A percentile compares a stretch with the other conserved stretches of the same genome.
Conservation (phyloP, 345 rosid species). For the Gossypium turneri region DNA sequence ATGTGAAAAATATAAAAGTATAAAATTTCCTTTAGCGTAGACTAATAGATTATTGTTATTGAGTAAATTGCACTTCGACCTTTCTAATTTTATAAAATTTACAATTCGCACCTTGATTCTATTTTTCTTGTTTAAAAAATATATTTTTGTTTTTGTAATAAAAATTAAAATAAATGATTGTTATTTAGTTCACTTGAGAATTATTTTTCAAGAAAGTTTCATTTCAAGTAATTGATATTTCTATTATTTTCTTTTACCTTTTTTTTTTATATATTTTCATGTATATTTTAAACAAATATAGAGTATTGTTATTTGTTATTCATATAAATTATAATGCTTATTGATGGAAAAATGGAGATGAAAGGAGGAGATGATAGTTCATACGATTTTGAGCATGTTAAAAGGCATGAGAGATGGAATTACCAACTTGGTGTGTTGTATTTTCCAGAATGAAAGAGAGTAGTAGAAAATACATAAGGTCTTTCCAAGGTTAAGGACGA, state of each 20-base stretch:
- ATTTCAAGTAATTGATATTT: neutral
- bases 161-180: too few relatives aligned
- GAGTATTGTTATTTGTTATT: neutral
- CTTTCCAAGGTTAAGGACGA: too few relatives aligned
- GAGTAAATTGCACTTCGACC: neutral
- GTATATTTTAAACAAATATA: neutral
- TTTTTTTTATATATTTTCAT: too few relatives aligned
- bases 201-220: neutral
- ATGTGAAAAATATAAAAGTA: neutral
- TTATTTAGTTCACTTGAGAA: neutral
- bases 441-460: too few relatives aligned
- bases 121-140: neutral
- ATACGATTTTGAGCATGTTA: too few relatives aligned
- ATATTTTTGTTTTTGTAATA: neutral
- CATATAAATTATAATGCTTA: neutral
- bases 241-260: neutral
- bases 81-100: neutral
- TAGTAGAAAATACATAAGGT: too few relatives aligned
- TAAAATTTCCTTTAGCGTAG: neutral
- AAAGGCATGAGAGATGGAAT: too few relatives aligned
- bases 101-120: constrained; percentile 1
- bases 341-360: too few relatives aligned
- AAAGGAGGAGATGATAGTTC: too few relatives aligned
- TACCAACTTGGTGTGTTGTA: too few relatives aligned
- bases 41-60: neutral